phyloP scores from a whole-genome alignment of 768 basidiomycete genomes.

The Omphalotus guepiniiformis region DNA sequence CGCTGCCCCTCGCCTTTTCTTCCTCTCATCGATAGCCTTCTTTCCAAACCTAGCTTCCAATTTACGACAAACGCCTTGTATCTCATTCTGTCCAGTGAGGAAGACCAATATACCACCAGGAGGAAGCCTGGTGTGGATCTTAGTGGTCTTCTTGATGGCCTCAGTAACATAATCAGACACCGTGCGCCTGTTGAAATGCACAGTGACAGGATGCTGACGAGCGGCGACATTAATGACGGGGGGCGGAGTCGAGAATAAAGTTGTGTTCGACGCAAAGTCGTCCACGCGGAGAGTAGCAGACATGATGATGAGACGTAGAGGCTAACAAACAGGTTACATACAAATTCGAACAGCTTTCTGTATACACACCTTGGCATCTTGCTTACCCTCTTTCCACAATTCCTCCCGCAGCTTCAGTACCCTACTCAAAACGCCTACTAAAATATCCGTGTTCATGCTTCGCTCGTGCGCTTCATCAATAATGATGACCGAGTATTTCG shows the following conservation, averaged over 20 bases:
- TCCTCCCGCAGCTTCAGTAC: conserved; percentile 87
- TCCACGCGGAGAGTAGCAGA: conserved; percentile 93
- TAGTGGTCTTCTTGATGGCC: conserved; percentile 83
- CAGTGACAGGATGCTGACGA: conserved; percentile 91
- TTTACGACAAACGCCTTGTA: conserved; percentile 75
- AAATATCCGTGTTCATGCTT: conserved; percentile 96
- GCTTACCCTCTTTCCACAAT: conserved; percentile 78
- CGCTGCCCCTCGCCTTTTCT: conserved; percentile 21
- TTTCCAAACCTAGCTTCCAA: conserved; percentile 74
- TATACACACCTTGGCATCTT: conserved; percentile 57
- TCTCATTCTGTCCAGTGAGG: conserved; percentile 95
- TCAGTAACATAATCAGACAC: conserved; percentile 84
- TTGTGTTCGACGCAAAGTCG: conserved; percentile 86
- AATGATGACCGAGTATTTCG: conserved; percentile 89
- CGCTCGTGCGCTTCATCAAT: conserved; percentile 98
- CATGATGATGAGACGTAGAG: conserved; percentile 94
- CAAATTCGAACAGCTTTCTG: conserved; percentile 2
- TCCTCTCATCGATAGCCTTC: conserved; percentile 54
- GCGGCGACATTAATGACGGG: conserved; percentile 87
- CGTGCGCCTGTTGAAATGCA: conserved; percentile 90
- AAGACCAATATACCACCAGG: conserved; percentile 92
- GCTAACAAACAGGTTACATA: conserved; percentile 37
- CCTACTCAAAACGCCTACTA: conserved; percentile 94
- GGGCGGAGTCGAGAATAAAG: conserved; percentile 79
- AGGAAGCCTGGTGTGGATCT: conserved; percentile 91